Conservation (phyloP, 2,329 filamentous ascomycete species). For the Cytospora piceicola region DNA sequence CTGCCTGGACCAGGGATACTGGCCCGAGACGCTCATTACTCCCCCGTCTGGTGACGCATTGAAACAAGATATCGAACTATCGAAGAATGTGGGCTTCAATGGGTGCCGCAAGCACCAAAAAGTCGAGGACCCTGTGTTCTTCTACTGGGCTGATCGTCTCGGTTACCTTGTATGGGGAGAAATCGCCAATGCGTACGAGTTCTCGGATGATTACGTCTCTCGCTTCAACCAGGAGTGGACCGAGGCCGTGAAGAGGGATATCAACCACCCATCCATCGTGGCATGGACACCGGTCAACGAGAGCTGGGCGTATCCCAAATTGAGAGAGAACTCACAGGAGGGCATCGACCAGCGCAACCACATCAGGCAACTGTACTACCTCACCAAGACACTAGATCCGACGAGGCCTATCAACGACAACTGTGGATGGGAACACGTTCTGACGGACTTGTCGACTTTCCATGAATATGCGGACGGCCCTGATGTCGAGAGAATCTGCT, state of each 20-base stretch:
- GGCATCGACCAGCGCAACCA: slow-evolving; percentile 65
- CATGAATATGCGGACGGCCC: slow-evolving; percentile 68
- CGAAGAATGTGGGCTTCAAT: slow-evolving; percentile 66
- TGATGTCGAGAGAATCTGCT: slow-evolving; percentile 58
- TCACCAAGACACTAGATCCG: slow-evolving; percentile 65
- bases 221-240: slow-evolving; percentile 68
- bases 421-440: slow-evolving; percentile 72
- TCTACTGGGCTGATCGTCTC: slow-evolving; percentile 64
- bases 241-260: slow-evolving; percentile 64
- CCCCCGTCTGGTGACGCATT: slow-evolving; percentile 53
- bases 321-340: slow-evolving; percentile 59
- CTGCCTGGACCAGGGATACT: slow-evolving; percentile 66
- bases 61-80: slow-evolving; percentile 56
- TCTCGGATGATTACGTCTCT: slow-evolving; percentile 59
- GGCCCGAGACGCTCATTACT: slow-evolving; percentile 64
- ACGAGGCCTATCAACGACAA: slow-evolving; percentile 71
- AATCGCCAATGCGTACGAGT: slow-evolving; percentile 68
- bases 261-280: slow-evolving; percentile 67
- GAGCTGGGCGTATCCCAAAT: slow-evolving; percentile 65
- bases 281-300: slow-evolving; percentile 70
- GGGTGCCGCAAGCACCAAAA: slow-evolving; percentile 69
- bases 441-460: slow-evolving; percentile 67
- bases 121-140: slow-evolving; percentile 63
- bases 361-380: slow-evolving; percentile 64
- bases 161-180: slow-evolving; percentile 68